phyloP scores from a whole-genome alignment of 1,139 yeast genomes.

The Pichia sp. region DNA sequence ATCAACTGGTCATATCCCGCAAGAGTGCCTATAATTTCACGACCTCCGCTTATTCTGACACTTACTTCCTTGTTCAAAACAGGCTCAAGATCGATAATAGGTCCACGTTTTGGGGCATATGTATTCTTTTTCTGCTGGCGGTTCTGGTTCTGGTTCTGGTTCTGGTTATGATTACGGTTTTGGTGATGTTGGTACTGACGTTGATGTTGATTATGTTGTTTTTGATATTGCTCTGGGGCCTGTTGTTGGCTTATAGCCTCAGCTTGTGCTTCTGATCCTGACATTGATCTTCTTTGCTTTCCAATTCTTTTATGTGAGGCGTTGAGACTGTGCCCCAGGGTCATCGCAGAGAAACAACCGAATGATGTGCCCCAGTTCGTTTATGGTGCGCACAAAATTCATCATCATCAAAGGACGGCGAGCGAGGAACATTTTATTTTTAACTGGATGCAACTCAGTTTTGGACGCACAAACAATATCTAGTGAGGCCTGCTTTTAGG shows the following conservation, averaged over 20 bases:
- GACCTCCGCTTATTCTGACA: slow-evolving; percentile 85
- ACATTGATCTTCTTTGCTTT: not conserved
- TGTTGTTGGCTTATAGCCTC: not conserved
- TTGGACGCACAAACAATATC: not conserved
- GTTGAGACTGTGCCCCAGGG: too few relatives aligned
- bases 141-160: slow-evolving; percentile 8
- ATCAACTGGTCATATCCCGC: slow-evolving; percentile 90
- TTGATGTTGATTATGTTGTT: not conserved
- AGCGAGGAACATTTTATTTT: not conserved
- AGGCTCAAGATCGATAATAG: slow-evolving; percentile 76
- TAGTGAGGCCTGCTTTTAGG: too few relatives aligned
- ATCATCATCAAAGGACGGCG: not conserved
- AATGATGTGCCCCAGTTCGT: not conserved
- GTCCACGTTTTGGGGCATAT: slow-evolving; percentile 45
- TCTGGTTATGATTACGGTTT: slow-evolving; percentile 6
- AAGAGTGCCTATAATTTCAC: slow-evolving; percentile 69
- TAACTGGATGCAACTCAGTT: not conserved
- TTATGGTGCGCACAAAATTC: not conserved
- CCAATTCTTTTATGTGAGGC: not conserved
- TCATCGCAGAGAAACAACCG: not conserved
- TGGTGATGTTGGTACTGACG: not conserved
- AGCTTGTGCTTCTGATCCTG: not conserved
- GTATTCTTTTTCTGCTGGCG: slow-evolving; percentile 17
- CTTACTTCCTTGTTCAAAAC: slow-evolving; percentile 70
- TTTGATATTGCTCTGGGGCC: not conserved